Evolutionary conservation across 2,329 filamentous ascomycete species (phyloP).

Genomic region (Biscogniauxia marginata): DNA sequence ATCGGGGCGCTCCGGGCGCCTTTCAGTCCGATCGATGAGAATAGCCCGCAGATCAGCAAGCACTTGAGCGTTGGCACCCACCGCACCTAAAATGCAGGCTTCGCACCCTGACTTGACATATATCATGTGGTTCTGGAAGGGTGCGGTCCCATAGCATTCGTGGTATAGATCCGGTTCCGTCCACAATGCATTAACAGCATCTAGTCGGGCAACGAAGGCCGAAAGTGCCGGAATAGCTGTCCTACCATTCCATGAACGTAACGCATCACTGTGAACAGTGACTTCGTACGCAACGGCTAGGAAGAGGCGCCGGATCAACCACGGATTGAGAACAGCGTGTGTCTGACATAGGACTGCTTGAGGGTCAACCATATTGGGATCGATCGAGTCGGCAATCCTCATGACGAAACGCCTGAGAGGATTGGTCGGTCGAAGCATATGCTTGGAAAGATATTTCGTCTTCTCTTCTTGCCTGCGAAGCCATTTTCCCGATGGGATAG

Average conservation of each 20-base stretch:
- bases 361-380: conserved; percentile 25
- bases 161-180: conserved; percentile 37
- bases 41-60: conserved; percentile 47
- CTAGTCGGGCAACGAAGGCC: conserved; percentile 34
- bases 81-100: conserved; percentile 50
- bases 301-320: conserved; percentile 45
- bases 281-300: conserved; percentile 42
- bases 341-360: conserved; percentile 39
- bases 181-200: conserved; percentile 39
- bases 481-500: conserved; percentile 37
- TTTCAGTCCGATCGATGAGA: conserved; percentile 39
- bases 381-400: conserved; percentile 30
- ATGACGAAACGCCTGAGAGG: conserved; percentile 34
- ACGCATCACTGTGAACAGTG: conserved; percentile 30
- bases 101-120: conserved; percentile 43
- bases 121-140: conserved; percentile 30
- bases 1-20: conserved; percentile 6
- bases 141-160: conserved; percentile 31
- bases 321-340: conserved; percentile 42
- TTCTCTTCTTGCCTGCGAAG: conserved; percentile 34
- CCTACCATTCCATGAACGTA: conserved; percentile 28
- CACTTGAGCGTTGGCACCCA: conserved; percentile 43
- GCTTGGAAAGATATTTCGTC: conserved; percentile 26
- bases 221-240: conserved; percentile 17
- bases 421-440: conserved; percentile 28